Evolutionary conservation across 2,329 filamentous ascomycete genomes (phyloP).

Genomic region (Myriosclerotinia scirpicola): DNA sequence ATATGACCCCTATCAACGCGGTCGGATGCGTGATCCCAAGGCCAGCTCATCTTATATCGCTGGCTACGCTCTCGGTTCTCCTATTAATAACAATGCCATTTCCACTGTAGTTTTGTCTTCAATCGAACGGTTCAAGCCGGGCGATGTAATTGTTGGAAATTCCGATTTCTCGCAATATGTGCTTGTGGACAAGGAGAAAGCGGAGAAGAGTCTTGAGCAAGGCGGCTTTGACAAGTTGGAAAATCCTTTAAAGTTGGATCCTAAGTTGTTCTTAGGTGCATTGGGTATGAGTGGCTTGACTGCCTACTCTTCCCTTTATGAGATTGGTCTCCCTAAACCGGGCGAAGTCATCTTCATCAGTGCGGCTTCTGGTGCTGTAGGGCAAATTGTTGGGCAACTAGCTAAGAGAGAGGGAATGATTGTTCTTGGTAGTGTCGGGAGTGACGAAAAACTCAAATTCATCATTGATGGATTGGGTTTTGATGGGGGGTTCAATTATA

Average conservation of each 20-base stretch:
- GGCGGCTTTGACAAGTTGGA: constrained; percentile 53
- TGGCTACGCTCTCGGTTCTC: constrained; percentile 57
- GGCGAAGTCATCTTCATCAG: constrained; percentile 76
- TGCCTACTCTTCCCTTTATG: constrained; percentile 70
- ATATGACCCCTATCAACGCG: constrained; percentile 81
- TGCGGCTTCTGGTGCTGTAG: constrained; percentile 71
- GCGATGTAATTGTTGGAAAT: constrained; percentile 61
- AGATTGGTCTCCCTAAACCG: constrained; percentile 71
- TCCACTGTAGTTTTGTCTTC: constrained; percentile 69
- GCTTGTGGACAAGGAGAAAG: constrained; percentile 48
- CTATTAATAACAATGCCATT: constrained; percentile 64
- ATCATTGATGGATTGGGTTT: constrained; percentile 71
- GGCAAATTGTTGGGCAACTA: constrained; percentile 71
- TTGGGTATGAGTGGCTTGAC: constrained; percentile 77
- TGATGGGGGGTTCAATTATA: constrained; percentile 77
- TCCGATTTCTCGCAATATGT: constrained; percentile 67
- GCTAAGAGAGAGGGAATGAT: constrained; percentile 72
- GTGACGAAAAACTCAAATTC: constrained; percentile 70
- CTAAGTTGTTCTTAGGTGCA: constrained; percentile 67
- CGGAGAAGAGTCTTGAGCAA: constrained; percentile 42
- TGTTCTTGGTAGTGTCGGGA: constrained; percentile 73
- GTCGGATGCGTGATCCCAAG: constrained; percentile 62
- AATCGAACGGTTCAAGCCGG: constrained; percentile 58
- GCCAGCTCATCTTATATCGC: constrained; percentile 43
- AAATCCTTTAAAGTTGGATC: constrained; percentile 67